Percentiles rank a stretch among this genome's conserved stretches.
These are phyloP conservation scores for Pelargonium myrrhifolium DNA, from an alignment of 441 rosid species.

Conservation along the genomic window DNA sequence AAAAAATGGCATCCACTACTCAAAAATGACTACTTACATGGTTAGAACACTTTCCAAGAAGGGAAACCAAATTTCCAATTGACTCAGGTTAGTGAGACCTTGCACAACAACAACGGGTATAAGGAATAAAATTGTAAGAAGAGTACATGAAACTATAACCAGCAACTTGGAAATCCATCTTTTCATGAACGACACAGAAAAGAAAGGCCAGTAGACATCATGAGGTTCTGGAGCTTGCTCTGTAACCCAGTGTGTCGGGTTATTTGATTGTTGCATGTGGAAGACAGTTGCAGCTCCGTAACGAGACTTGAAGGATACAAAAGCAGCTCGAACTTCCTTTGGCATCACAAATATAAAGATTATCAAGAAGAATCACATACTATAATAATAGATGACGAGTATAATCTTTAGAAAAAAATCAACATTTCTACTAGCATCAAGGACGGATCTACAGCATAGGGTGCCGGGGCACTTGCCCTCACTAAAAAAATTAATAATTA, in stretches of 20 bases:
- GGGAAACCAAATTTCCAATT: slow-evolving; percentile 72
- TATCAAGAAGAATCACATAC: no score
- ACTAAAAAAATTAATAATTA: no score
- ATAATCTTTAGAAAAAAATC: not conserved
- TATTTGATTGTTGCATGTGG: slow-evolving; percentile 66
- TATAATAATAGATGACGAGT: not conserved
- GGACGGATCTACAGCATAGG: no score
- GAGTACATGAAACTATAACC: slow-evolving; percentile 55
- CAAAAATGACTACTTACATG: slow-evolving; percentile 36
- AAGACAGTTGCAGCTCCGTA: slow-evolving; percentile 74
- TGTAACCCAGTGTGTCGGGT: slow-evolving; percentile 78
- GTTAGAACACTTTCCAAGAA: slow-evolving; percentile 62
- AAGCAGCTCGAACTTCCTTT: slow-evolving; percentile 90
- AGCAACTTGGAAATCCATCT: slow-evolving; percentile 75
- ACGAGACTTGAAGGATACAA: slow-evolving; percentile 85
- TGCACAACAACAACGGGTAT: slow-evolving; percentile 84
- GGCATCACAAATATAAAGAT: slow-evolving; percentile 7
- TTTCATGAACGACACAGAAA: slow-evolving; percentile 73
- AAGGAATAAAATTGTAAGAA: slow-evolving; percentile 74
- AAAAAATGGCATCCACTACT: not conserved
- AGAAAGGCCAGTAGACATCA: slow-evolving; percentile 95
- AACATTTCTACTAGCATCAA: no score
- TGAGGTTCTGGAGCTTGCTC: slow-evolving; percentile 86
- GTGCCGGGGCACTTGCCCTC: no score
- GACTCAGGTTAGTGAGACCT: slow-evolving; percentile 83